Base-by-base conservation (phyloP, 2,329 filamentous ascomycete species). In the Pyrenochaeta sp. region DNA sequence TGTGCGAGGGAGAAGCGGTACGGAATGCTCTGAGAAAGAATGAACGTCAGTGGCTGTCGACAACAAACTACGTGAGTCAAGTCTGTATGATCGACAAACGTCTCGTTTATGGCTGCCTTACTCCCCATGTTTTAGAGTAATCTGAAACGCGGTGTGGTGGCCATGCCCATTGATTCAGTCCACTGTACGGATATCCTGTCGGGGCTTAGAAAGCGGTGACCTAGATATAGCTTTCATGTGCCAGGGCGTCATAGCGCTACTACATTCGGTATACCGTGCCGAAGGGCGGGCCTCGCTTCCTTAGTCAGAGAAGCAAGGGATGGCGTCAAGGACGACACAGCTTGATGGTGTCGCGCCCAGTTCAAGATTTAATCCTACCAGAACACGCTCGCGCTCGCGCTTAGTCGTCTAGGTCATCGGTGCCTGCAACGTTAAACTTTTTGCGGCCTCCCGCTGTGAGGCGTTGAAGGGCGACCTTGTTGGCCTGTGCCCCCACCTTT, bases 401-500 rank as follows among this genome's bases (percentile, higher is more conserved):
- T 67, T 58, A 69, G 46, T 77, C 76, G 62, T 78, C 76, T 73
- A 76, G 71, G 66, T 91, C 86, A 73, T 91, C 88, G 78, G 81
- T 82, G 83, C 81, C 84, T 79, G 83, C 90, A 81, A 96, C 89
- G 81, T 89, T 93, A 82, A 98, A 93, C 84, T 92, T 96, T 80
- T 90, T 93, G 73, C 93, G 88, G 70, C 91, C 91, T 74, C 86
- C 86, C 71, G 90, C 91, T 64, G 91, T 94, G 74, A 98, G 89
- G 77, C 92, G 90, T 80, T 96, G 92, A 73, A 97, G 83, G 69
- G 91, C 91, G 72, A 98, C 90, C 81, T 93, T 95, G 81, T 96
- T 91, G 77, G 91, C 87, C 81, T 98, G 94, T 59, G 90, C 88
- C 61, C 91, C 91, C 74, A 96, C 90, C 85, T 97, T 99, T 85